Conservation (phyloP, 257 asterid species). For the Parsonsia alboflavescens region DNA sequence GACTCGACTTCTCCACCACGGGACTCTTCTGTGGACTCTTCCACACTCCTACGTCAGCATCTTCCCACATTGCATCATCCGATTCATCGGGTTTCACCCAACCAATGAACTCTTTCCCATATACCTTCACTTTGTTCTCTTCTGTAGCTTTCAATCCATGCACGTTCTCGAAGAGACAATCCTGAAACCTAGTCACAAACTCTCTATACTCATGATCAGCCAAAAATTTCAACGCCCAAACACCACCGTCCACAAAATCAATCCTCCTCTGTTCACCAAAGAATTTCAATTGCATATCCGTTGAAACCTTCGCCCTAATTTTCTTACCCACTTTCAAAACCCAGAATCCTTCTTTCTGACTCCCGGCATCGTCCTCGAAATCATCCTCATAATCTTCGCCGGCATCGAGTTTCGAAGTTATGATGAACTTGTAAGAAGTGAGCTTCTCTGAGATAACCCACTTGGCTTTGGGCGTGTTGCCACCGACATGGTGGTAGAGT, state of each 20-base stretch:
- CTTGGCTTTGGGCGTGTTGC: conserved; percentile 87
- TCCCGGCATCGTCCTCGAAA: conserved; percentile 29
- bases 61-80: conserved; percentile 93
- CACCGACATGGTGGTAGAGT: conserved; percentile 80
- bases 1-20: conserved; percentile 46
- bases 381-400: conserved; percentile 37
- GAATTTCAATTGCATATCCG: conserved; percentile 81
- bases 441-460: conserved; percentile 78
- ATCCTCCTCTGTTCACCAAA: conserved; percentile 95
- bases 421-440: conserved; percentile 46
- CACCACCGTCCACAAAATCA: conserved; percentile 87
- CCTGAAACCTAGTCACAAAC: conserved; percentile 69
- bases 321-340: conserved; percentile 70
- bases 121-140: conserved; percentile 66
- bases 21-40: conserved; percentile 49
- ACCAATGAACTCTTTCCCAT: conserved; percentile 85
- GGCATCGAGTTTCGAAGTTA: conserved; percentile 39
- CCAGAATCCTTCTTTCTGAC: conserved; percentile 63
- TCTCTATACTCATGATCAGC: conserved; percentile 67
- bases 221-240: conserved; percentile 86
- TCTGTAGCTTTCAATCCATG: conserved; percentile 73
- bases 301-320: conserved; percentile 61
- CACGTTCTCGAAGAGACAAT: conserved; percentile 83
- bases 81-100: conserved; percentile 90
- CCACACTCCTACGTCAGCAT: conserved; percentile 85